phyloP scores from a whole-genome alignment of 2,329 filamentous ascomycete genomes.

The Fusarium robinianum region DNA sequence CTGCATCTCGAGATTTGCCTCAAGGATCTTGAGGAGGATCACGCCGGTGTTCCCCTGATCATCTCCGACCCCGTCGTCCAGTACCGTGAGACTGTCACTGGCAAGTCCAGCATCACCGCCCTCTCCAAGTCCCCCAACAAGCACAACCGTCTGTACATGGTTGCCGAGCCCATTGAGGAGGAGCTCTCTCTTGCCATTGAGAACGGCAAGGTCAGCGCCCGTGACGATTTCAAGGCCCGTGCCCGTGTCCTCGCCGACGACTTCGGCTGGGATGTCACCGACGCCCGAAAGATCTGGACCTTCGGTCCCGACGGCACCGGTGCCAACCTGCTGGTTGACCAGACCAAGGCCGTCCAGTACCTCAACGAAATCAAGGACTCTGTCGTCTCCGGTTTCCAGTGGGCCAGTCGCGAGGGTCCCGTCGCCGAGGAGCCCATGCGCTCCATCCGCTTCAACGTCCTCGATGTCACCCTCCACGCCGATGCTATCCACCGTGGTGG shows the following conservation, averaged over 20 bases:
- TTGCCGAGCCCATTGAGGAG: slow-evolving; percentile 87
- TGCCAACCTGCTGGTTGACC: slow-evolving; percentile 97
- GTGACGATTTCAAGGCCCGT: slow-evolving; percentile 99
- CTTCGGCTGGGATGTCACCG: slow-evolving; percentile 98
- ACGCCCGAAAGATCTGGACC: slow-evolving; percentile 99
- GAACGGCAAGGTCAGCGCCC: slow-evolving; percentile 84
- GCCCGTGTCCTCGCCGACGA: slow-evolving; percentile 96
- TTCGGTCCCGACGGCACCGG: slow-evolving; percentile 98
- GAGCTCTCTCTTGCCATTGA: slow-evolving; percentile 92
- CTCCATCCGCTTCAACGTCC: slow-evolving; percentile 95
- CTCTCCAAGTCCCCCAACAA: slow-evolving; percentile 99
- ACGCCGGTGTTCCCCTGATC: slow-evolving; percentile 96
- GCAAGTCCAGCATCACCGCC: slow-evolving; percentile 88
- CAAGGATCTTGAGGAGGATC: slow-evolving; percentile 99
- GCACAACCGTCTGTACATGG: slow-evolving; percentile 99
- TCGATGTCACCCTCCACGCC: slow-evolving; percentile 99
- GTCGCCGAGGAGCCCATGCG: slow-evolving; percentile 98
- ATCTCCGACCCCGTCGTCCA: slow-evolving; percentile 98
- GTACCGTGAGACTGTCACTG: slow-evolving; percentile 94
- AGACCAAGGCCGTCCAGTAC: slow-evolving; percentile 99
- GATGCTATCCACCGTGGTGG: slow-evolving; percentile 99
- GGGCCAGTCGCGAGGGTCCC: slow-evolving; percentile 97
- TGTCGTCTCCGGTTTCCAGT: slow-evolving; percentile 99
- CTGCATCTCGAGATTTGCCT: slow-evolving; percentile 99
- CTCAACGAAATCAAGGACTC: slow-evolving; percentile 99